A percentile compares a stretch with the other conserved stretches of the same genome.
Evolutionary conservation across 2,329 filamentous ascomycete species (phyloP).

Genomic region (Verticillium albo-atrum): DNA sequence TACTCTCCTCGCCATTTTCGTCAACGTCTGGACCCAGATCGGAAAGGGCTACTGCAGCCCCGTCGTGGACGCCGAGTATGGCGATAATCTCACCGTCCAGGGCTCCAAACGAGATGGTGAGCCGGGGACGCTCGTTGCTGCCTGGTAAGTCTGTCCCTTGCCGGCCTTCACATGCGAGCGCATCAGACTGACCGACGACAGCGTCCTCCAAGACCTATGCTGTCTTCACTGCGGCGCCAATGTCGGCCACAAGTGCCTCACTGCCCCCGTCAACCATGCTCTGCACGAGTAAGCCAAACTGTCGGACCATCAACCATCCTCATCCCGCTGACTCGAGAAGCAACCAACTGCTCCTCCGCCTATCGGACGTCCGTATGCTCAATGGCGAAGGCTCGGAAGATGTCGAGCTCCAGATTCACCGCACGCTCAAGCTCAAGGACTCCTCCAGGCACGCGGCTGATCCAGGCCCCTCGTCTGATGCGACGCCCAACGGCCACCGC

Average conservation of each 20-base stretch:
- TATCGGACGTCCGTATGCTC: slow-evolving; percentile 21
- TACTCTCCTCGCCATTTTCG: slow-evolving; percentile 21
- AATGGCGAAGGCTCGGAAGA: neutral
- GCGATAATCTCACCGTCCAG: slow-evolving; percentile 15
- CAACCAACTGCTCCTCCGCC: slow-evolving; percentile 29
- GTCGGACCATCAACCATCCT: neutral
- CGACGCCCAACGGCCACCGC: neutral
- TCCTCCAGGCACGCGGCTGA: slow-evolving; percentile 5
- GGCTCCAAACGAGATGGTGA: slow-evolving; percentile 24
- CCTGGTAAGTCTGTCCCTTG: slow-evolving; percentile 21
- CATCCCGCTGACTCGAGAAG: slow-evolving; percentile 14
- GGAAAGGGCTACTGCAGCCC: slow-evolving; percentile 35
- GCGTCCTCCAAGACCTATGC: slow-evolving; percentile 29
- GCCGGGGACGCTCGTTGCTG: slow-evolving; percentile 27
- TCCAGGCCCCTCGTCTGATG: neutral
- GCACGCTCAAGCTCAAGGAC: slow-evolving; percentile 24
- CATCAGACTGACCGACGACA: slow-evolving; percentile 7
- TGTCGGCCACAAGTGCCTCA: slow-evolving; percentile 29
- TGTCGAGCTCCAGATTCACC: slow-evolving; percentile 25
- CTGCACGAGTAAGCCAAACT: slow-evolving; percentile 26
- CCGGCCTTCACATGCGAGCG: neutral
- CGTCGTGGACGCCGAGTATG: slow-evolving; percentile 17
- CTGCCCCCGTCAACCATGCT: slow-evolving; percentile 29
- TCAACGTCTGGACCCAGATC: slow-evolving; percentile 35
- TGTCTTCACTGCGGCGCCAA: slow-evolving; percentile 25